phyloP scores from a whole-genome alignment of 495 filamentous ascomycete genomes.

The Xylaria bambusicola region DNA sequence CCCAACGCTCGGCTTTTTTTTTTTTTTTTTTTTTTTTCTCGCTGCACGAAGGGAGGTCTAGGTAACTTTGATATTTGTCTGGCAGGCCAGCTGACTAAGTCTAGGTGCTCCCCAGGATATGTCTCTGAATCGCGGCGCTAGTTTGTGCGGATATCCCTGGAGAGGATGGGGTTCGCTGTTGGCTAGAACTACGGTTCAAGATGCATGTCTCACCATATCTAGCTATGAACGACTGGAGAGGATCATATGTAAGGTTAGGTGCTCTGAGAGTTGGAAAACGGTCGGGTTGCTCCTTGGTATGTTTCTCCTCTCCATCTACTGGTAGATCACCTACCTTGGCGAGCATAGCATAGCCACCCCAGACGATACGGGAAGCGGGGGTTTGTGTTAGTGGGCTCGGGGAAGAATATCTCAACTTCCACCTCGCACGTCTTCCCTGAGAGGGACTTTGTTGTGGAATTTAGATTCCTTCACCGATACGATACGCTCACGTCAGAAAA shows the following conservation, averaged over 20 bases:
- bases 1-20: no score
- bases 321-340: constrained; percentile 12
- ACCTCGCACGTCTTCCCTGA: constrained; percentile 5
- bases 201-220: constrained; percentile 7
- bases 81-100: neutral
- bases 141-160: neutral
- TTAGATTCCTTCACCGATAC: constrained; percentile 13
- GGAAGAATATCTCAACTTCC: constrained; percentile 10
- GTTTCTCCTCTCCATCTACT: neutral
- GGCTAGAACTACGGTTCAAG: neutral
- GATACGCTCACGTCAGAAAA: constrained; percentile 29
- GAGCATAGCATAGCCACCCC: constrained; percentile 3
- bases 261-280: neutral
- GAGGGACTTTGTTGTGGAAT: constrained; percentile 7
- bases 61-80: neutral
- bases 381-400: constrained; percentile 2
- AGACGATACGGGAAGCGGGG: constrained; percentile 1
- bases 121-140: neutral
- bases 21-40: neutral
- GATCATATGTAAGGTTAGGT: neutral
- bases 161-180: neutral
- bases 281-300: neutral
- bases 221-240: neutral
- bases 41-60: no score
- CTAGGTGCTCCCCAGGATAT: no score